Base-by-base conservation (phyloP, 202 grass and related monocot species). In the Musa balbisiana region DNA sequence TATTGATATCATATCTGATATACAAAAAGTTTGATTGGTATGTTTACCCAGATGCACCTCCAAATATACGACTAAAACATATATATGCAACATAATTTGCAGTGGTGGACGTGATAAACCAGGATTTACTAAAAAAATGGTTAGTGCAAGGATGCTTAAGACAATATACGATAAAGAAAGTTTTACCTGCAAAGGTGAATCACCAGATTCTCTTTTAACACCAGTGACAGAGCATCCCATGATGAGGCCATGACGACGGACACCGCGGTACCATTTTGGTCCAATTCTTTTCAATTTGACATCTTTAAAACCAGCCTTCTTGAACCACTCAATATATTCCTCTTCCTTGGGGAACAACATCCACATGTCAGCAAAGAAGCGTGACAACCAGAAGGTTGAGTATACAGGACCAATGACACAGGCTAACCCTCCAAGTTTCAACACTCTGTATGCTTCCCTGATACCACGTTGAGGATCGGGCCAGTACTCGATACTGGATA, bases 281-380 rank as follows among this genome's bases (percentile, higher is more conserved):
- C 95, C 89, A 15, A 99, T 99, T 22, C 95, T 91, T 62, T 95
- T 99, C 0, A 99, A 73, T 51, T 92, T 87, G 8, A 99, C 87
- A 67, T 99, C 95, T 78, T 88, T 79, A 76, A 99, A 99, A 33
- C 95, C 95, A 11, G 95, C 95, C 85, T 83, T 87, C 15, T 72
- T 76, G 83, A 99, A 99, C 95, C 95, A 99, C 8, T 94, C 91
- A 0, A 99, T 88, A 51, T 98, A 98, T 83, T 98, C 95, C 62
- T 98, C 95, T 73, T 98, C 91, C 78, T 89, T 98, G 15, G 91
- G 95, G 5, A 99, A 92, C 22, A 99, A 83, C 95, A 99, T 99
- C 95, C 91, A 99, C 95, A 99, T 80, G 53, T 99, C 91, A 0
- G 91, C 89, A 9, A 95, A 99, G 70, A 95, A 90, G 72, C 87